A percentile compares a stretch with the other conserved stretches of the same genome.
Conservation (phyloP, 169 alveolate species). For the Eimeria necatrix region DNA sequence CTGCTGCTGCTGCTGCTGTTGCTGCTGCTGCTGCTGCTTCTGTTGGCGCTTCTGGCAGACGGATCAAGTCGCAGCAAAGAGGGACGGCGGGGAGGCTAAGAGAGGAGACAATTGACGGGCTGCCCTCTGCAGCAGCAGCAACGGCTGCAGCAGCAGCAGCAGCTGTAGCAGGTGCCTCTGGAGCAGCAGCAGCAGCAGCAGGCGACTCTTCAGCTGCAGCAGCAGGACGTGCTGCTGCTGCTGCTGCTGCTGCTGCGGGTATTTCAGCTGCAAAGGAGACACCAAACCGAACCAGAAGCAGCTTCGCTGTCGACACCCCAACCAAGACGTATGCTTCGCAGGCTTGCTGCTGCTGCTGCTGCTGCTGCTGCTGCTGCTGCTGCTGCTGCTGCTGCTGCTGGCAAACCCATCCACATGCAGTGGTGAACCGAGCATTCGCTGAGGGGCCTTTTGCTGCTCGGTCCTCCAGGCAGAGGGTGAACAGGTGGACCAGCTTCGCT, state of each 20-base stretch:
- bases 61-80: slow-evolving; percentile 22
- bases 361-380: slow-evolving; percentile 31
- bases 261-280: background rate
- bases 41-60: background rate
- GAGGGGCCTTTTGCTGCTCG: slow-evolving; percentile 39
- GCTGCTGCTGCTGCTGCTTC: background rate
- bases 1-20: background rate
- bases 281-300: slow-evolving; percentile 7
- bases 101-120: slow-evolving; percentile 31
- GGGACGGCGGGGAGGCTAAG: slow-evolving; percentile 12
- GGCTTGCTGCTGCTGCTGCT: slow-evolving; percentile 21
- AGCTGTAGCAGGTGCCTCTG: background rate
- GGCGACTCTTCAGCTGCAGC: too few relatives aligned
- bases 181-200: background rate
- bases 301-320: slow-evolving; percentile 38
- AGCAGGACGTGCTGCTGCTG: background rate
- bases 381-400: background rate
- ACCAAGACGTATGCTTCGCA: slow-evolving; percentile 18
- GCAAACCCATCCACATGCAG: slow-evolving; percentile 19
- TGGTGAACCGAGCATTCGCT: slow-evolving; percentile 48
- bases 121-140: slow-evolving; percentile 17
- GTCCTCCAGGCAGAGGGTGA: slow-evolving; percentile 9
- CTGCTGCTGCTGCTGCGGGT: background rate
- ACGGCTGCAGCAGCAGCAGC: background rate
- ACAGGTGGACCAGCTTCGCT: background rate